A percentile compares a stretch with the other conserved stretches of the same genome.
These are phyloP conservation scores for Nadsonia fulvescens DNA, from an alignment of 805 yeast genomes.

Conservation along the genomic window DNA sequence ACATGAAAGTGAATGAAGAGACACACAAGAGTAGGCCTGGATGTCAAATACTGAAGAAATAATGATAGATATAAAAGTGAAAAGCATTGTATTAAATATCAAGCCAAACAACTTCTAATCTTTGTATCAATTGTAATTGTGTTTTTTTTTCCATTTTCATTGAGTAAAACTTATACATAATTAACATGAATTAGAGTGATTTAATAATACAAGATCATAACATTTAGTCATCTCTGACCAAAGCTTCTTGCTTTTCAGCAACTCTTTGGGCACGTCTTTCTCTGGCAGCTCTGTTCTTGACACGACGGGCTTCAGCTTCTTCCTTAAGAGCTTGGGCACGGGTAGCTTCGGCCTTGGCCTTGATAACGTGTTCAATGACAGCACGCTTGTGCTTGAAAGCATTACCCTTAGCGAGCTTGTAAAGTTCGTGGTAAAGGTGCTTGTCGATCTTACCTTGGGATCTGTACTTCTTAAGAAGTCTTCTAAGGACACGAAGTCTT, in stretches of 20 bases:
- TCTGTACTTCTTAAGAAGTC: conserved; percentile 96
- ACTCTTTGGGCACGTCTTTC: conserved; percentile 97
- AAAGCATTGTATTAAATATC: too few relatives aligned
- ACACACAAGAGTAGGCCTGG: too few relatives aligned
- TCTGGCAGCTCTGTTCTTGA: conserved; percentile 97
- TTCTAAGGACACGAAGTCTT: conserved; percentile 98
- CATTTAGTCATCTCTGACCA: too few relatives aligned
- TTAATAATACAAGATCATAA: too few relatives aligned
- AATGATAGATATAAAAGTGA: too few relatives aligned
- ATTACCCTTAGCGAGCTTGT: conserved; percentile 99
- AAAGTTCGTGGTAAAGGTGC: conserved; percentile 95
- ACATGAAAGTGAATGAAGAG: too few relatives aligned
- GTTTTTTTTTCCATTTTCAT: too few relatives aligned
- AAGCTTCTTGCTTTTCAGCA: conserved; percentile 95
- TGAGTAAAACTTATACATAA: too few relatives aligned
- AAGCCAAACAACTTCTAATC: too few relatives aligned
- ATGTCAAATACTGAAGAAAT: too few relatives aligned
- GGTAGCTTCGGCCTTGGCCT: conserved; percentile 99
- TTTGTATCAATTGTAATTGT: too few relatives aligned
- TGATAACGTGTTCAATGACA: conserved; percentile 97
- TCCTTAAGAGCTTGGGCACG: conserved; percentile 97
- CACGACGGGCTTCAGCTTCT: conserved; percentile 99
- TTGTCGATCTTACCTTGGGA: conserved; percentile 99
- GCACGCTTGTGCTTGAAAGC: conserved; percentile 99
- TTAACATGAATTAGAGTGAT: too few relatives aligned